phyloP scores from a whole-genome alignment of 1,284 basidiomycete genomes.

The Coniferiporia sulphurascens region DNA sequence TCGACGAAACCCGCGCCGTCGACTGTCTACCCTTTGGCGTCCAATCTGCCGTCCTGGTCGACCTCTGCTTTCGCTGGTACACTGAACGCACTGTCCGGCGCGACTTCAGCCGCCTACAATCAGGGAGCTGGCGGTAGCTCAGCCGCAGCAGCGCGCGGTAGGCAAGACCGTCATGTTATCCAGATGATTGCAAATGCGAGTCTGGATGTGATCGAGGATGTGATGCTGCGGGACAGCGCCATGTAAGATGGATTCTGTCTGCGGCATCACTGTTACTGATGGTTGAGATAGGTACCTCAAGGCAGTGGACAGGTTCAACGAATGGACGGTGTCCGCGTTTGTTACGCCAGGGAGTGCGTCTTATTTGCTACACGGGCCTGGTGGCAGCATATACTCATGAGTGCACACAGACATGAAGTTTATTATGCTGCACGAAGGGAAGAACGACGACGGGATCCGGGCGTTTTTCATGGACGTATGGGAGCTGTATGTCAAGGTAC shows the following conservation, averaged over 20 bases:
- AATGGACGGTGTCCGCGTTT: constrained; percentile 95
- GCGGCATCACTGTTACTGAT: background rate
- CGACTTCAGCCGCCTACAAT: constrained; percentile 65
- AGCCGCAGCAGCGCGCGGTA: constrained; percentile 51
- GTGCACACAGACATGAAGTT: constrained; percentile 76
- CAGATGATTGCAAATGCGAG: constrained; percentile 97
- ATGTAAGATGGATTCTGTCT: constrained; percentile 42
- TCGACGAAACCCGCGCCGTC: constrained; percentile 64
- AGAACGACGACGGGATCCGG: constrained; percentile 94
- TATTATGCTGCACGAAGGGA: constrained; percentile 84
- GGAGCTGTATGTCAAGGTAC: constrained; percentile 92
- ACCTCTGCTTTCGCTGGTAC: constrained; percentile 83
- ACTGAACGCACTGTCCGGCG: constrained; percentile 77
- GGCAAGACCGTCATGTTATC: constrained; percentile 86
- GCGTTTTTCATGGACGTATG: constrained; percentile 89
- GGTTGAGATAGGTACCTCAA: constrained; percentile 76
- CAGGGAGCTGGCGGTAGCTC: constrained; percentile 52
- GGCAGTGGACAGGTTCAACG: constrained; percentile 92
- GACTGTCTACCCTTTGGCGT: constrained; percentile 60
- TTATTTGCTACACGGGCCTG: constrained; percentile 13
- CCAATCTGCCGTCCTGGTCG: constrained; percentile 81
- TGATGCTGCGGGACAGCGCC: constrained; percentile 76
- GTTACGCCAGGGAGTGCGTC: constrained; percentile 86
- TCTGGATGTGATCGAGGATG: constrained; percentile 87
- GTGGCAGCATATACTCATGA: constrained; percentile 12